Evolutionary conservation across 805 yeast genomes (phyloP).

Genomic region (Candida ponderosae): DNA sequence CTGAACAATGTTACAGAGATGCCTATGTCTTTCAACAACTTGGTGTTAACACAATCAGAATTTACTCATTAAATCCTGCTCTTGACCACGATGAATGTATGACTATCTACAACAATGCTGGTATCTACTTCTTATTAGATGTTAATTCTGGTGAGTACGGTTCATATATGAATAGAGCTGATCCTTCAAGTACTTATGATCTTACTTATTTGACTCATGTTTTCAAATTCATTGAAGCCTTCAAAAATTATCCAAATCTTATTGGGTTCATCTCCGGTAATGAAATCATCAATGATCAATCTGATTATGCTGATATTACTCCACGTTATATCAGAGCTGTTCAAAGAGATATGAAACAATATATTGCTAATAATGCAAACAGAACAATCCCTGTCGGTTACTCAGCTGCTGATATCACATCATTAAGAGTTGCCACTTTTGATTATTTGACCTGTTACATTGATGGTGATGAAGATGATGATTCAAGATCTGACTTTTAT

Average conservation of each 20-base stretch:
- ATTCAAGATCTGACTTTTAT: slow-evolving; percentile 78
- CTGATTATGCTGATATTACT: slow-evolving; percentile 47
- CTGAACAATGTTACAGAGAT: slow-evolving; percentile 69
- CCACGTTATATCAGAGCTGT: slow-evolving; percentile 85
- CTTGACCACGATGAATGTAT: slow-evolving; percentile 86
- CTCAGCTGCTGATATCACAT: slow-evolving; percentile 81
- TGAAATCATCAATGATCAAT: slow-evolving; percentile 78
- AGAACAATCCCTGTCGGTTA: slow-evolving; percentile 92
- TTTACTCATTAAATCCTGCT: slow-evolving; percentile 77
- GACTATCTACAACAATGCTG: slow-evolving; percentile 83
- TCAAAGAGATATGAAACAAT: slow-evolving; percentile 86
- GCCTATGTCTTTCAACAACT: slow-evolving; percentile 69
- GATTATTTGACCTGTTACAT: slow-evolving; percentile 77
- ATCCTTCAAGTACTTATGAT: slow-evolving; percentile 66
- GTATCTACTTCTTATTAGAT: slow-evolving; percentile 81
- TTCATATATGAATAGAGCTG: slow-evolving; percentile 65
- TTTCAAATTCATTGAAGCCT: slow-evolving; percentile 77
- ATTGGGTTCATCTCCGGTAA: slow-evolving; percentile 89
- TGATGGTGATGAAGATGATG: slow-evolving; percentile 41
- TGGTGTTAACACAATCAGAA: slow-evolving; percentile 80
- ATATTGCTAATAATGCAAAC: slow-evolving; percentile 58
- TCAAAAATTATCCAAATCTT: slow-evolving; percentile 76
- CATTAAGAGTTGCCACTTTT: slow-evolving; percentile 65
- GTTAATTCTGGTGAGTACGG: slow-evolving; percentile 68
- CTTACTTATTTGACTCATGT: slow-evolving; percentile 65